These are phyloP conservation scores for Micractinium conductrix DNA, from an alignment of 139 green algal species.

Conservation along the genomic window DNA sequence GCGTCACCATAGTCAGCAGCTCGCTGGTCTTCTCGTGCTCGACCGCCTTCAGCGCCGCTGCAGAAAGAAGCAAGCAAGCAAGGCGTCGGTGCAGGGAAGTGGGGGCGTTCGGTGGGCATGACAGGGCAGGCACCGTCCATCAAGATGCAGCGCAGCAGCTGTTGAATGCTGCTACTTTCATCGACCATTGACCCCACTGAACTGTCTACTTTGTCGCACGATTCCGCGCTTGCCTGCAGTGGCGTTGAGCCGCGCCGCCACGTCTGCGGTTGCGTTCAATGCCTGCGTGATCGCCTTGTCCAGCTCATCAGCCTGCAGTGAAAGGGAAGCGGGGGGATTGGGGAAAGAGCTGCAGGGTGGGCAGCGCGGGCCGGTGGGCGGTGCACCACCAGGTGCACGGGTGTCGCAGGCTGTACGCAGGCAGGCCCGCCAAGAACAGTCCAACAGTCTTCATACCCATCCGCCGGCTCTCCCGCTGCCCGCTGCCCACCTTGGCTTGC, in stretches of 20 bases:
- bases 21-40: slow-evolving; percentile 46
- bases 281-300: slow-evolving; percentile 36
- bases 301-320: slow-evolving; percentile 4
- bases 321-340: background rate
- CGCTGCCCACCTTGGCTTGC: background rate
- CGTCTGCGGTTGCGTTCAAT: slow-evolving; percentile 38
- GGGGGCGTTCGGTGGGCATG: no score
- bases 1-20: slow-evolving; percentile 37
- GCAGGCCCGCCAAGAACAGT: background rate
- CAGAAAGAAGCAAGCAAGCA: no score
- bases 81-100: no score
- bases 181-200: no score
- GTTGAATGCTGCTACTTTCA: no score
- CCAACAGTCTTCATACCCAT: background rate
- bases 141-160: no score
- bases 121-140: no score
- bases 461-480: background rate
- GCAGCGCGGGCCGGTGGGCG: no score
- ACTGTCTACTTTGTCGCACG: no score
- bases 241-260: slow-evolving; percentile 35
- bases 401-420: background rate
- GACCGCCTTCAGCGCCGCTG: slow-evolving; percentile 30
- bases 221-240: no score
- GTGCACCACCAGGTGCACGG: background rate
- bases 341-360: background rate